Percentiles rank a stretch among this genome's conserved stretches.
These are phyloP conservation scores for Hypoxylon sp. DNA, from an alignment of 2,329 filamentous ascomycete species.

Conservation along the genomic window DNA sequence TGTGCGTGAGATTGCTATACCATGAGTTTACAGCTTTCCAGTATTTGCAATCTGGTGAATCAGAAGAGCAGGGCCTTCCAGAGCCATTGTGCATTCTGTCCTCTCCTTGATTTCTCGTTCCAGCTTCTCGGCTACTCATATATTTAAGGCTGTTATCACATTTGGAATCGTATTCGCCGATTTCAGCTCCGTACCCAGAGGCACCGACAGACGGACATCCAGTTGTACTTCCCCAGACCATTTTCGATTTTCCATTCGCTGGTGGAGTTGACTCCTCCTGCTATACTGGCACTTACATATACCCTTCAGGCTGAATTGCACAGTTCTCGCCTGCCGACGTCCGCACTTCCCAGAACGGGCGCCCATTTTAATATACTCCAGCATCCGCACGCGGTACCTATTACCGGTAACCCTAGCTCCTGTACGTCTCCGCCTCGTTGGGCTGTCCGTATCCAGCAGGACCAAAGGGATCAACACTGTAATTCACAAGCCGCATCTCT, in stretches of 20 bases:
- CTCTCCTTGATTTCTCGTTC: slow-evolving; percentile 20
- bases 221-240: slow-evolving; percentile 12
- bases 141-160: slow-evolving; percentile 26
- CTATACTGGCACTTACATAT: slow-evolving; percentile 33
- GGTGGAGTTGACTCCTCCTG: slow-evolving; percentile 25
- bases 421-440: slow-evolving; percentile 40
- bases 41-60: slow-evolving; percentile 25
- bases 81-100: slow-evolving; percentile 22
- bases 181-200: slow-evolving; percentile 9
- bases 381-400: slow-evolving; percentile 29
- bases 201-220: slow-evolving; percentile 8
- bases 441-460: slow-evolving; percentile 32
- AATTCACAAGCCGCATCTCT: slow-evolving; percentile 19
- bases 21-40: neutral
- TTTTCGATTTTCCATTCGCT: slow-evolving; percentile 27
- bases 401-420: slow-evolving; percentile 31
- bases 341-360: slow-evolving; percentile 43
- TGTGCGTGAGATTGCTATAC: slow-evolving; percentile 36
- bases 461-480: slow-evolving; percentile 29
- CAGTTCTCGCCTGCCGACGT: slow-evolving; percentile 38
- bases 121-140: slow-evolving; percentile 19
- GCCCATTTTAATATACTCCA: slow-evolving; percentile 36
- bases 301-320: slow-evolving; percentile 47
- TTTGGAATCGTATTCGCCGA: slow-evolving; percentile 16
- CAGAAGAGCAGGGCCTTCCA: slow-evolving; percentile 19